Percentiles rank a stretch among this genome's conserved stretches.
Conservation (phyloP, 2,329 filamentous ascomycete species). For the Pyrenochaeta sp. region DNA sequence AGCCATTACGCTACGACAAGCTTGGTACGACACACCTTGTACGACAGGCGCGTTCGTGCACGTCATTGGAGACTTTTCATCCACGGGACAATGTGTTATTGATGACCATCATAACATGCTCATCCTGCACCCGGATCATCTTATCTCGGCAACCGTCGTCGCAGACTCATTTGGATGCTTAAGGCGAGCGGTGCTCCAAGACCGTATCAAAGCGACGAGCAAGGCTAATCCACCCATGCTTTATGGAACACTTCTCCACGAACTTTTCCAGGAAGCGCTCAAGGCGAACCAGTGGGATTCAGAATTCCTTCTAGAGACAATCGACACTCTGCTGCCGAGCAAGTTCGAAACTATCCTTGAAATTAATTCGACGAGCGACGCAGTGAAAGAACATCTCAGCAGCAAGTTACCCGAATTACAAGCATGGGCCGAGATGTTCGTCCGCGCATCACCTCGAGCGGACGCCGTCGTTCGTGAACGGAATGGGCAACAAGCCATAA, state of each 20-base stretch:
- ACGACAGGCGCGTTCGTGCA: conserved; percentile 81
- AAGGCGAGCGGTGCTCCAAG: conserved; percentile 89
- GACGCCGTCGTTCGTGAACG: conserved; percentile 80
- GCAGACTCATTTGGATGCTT: conserved; percentile 96
- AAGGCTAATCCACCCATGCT: conserved; percentile 81
- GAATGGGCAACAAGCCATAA: conserved; percentile 75
- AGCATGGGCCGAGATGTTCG: conserved; percentile 83
- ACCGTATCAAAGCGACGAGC: conserved; percentile 89
- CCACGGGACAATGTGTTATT: conserved; percentile 76
- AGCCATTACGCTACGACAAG: conserved; percentile 78
- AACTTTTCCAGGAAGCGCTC: conserved; percentile 91
- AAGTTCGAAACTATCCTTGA: conserved; percentile 91
- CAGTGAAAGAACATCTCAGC: conserved; percentile 79
- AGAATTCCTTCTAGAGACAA: conserved; percentile 69
- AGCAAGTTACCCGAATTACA: conserved; percentile 84
- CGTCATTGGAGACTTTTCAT: conserved; percentile 79
- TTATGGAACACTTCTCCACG: conserved; percentile 92
- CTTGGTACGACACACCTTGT: conserved; percentile 85
- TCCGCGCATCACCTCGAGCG: conserved; percentile 72
- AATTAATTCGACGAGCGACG: conserved; percentile 75
- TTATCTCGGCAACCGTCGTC: conserved; percentile 92
- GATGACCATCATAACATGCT: conserved; percentile 85
- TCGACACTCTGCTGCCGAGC: conserved; percentile 72
- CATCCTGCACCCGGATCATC: conserved; percentile 91
- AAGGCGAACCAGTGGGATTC: conserved; percentile 82